Evolutionary conservation across 2,329 filamentous ascomycete species (phyloP).

Genomic region (Phialophora macrospora): DNA sequence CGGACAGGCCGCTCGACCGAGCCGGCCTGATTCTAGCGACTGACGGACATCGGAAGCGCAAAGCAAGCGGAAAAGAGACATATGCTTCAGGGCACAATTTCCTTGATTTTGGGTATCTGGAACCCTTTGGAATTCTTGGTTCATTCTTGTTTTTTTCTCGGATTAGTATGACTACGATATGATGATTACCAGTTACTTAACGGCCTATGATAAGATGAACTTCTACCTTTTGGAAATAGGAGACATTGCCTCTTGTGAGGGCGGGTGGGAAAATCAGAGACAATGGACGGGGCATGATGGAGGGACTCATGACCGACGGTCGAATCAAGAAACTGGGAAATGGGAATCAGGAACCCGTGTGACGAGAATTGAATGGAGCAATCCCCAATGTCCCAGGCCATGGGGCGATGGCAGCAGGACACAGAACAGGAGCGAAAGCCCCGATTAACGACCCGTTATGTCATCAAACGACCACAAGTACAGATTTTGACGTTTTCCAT

Average conservation of each 20-base stretch:
- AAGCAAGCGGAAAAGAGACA: conserved; percentile 36
- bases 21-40: conserved; percentile 39
- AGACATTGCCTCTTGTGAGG: neutral
- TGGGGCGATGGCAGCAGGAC: conserved; percentile 1
- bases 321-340: neutral
- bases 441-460: conserved; percentile 5
- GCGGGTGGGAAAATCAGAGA: neutral
- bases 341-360: neutral
- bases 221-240: conserved; percentile 1
- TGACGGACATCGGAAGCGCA: conserved; percentile 4
- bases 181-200: conserved; percentile 23
- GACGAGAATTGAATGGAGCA: conserved; percentile 4
- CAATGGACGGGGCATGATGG: neutral
- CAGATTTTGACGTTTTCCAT: conserved; percentile 7
- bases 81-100: conserved; percentile 36
- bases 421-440: neutral
- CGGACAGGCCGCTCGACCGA: conserved; percentile 5
- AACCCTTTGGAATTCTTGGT: conserved; percentile 5
- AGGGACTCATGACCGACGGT: neutral
- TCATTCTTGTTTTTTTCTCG: neutral
- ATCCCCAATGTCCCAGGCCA: neutral
- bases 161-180: conserved; percentile 21
- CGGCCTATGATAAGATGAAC: conserved; percentile 21
- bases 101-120: conserved; percentile 21
- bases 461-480: conserved; percentile 5